Base-by-base conservation (phyloP, 2,329 filamentous ascomycete genomes). In the Cryphonectria radicalis region DNA sequence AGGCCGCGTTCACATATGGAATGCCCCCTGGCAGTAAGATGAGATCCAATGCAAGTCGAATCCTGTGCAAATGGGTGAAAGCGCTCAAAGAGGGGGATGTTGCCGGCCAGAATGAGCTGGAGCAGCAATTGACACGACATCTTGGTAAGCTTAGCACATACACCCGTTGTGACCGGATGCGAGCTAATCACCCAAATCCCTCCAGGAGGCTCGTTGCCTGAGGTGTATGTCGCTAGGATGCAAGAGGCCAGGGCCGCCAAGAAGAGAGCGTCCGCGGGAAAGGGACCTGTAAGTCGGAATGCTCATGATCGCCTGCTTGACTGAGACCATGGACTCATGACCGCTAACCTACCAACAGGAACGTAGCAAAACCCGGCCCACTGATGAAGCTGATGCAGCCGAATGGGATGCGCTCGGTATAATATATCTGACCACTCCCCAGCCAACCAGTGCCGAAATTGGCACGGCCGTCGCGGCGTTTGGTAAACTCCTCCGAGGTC, bases 331-430 rank as follows among this genome's bases (percentile, higher is more conserved):
- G 46, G 10, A 50, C 8, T 5, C 66, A 67, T 46, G 28, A 13
- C 14, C 28, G 32, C 59, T 68, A 35, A 68, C 59, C 6, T 7
- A 8, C 22, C 8, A 43, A 57, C 65, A 83, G 78, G 77, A 84
- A 35, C 84, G 84, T n/a, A 73, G 82, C 42, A 79, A 80, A 5
- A 80, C 76, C 4, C 84, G 84, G 7, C 87, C 87, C 1, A 73
- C 76, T 11, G 83, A 87, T 64, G 78, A 81, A 13, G 79, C 82
- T 22, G 85, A 84, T 70, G 86, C 83, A 35, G 84, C 85, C 35
- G 83, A 81, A 3, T 89, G 87, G 86, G 87, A 89, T 75, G 81
- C 83, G 0, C 82, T 86, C 72, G 85, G 85, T 25, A 82, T 86
- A 63, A 82, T 88, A 85, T 69, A 78, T 88, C 71, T 83, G 86